These are phyloP conservation scores for Castanea sativa DNA, from an alignment of 306 rosid species.

Conservation along the genomic window DNA sequence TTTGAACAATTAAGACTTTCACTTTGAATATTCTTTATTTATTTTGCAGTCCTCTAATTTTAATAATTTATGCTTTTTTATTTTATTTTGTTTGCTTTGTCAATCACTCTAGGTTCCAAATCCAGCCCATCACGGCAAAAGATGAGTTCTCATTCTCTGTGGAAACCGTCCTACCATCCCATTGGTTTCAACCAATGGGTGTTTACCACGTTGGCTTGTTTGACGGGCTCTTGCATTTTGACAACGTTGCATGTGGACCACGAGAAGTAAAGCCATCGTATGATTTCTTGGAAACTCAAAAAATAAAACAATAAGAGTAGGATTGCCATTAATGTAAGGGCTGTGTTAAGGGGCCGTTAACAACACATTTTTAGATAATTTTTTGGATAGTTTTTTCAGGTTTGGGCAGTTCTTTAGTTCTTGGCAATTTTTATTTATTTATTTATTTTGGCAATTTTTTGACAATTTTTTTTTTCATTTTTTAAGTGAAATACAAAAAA, in stretches of 20 bases:
- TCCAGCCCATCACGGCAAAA: not conserved
- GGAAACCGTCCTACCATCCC: not conserved
- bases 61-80: not conserved
- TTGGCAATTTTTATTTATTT: too few species aligned
- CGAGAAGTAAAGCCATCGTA: not conserved
- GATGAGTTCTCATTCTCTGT: not conserved
- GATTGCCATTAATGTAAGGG: not conserved
- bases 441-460: too few species aligned
- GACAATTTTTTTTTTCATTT: too few species aligned
- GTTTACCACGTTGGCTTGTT: not conserved
- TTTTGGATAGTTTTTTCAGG: too few species aligned
- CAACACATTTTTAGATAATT: too few species aligned
- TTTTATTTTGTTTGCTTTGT: not conserved
- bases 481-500: too few species aligned
- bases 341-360: too few species aligned
- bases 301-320: not conserved
- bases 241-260: not conserved
- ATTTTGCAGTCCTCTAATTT: not conserved
- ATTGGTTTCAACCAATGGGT: constrained; percentile 1
- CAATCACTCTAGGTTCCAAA: not conserved
- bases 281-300: not conserved
- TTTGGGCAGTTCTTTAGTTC: too few species aligned
- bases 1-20: constrained; percentile 12
- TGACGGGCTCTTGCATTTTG: not conserved
- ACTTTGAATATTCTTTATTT: not conserved